Conservation (phyloP, 257 asterid genomes). For the Przewalskia tangutica region DNA sequence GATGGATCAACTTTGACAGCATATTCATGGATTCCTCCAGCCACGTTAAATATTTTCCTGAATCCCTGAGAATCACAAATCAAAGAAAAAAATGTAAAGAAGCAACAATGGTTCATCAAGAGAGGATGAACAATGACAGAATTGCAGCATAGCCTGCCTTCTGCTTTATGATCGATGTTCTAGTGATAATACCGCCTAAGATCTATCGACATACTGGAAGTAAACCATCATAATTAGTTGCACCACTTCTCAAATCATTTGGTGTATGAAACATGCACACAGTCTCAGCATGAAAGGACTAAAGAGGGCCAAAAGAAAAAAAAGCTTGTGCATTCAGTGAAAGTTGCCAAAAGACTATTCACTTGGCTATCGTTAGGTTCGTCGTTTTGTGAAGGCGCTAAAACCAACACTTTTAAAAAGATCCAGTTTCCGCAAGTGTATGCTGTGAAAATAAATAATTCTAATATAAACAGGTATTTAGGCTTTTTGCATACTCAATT, state of each 20-base stretch:
- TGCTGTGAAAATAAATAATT: not conserved
- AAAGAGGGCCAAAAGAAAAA: not conserved
- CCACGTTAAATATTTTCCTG: constrained; percentile 63
- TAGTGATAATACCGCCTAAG: not conserved
- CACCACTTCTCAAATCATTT: not conserved
- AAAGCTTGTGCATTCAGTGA: not conserved
- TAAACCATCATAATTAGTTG: not conserved
- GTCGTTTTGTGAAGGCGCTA: not conserved
- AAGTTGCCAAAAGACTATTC: not conserved
- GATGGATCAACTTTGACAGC: constrained; percentile 74
- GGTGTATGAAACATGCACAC: not conserved
- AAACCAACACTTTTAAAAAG: not conserved
- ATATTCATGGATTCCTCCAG: constrained; percentile 87
- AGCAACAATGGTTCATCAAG: not conserved
- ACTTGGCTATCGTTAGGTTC: not conserved
- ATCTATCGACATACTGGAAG: not conserved
- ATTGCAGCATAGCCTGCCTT: not conserved
- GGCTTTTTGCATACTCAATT: not conserved
- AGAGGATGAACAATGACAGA: not conserved
- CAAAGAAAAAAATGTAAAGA: not conserved
- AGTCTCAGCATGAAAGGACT: not conserved
- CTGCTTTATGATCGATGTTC: not conserved
- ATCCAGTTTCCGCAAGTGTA: not conserved
- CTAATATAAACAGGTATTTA: not conserved
- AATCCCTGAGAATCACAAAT: constrained; percentile 56